Evolutionary conservation across 306 rosid species (phyloP).

Genomic region (Lathyrus oleraceus): DNA sequence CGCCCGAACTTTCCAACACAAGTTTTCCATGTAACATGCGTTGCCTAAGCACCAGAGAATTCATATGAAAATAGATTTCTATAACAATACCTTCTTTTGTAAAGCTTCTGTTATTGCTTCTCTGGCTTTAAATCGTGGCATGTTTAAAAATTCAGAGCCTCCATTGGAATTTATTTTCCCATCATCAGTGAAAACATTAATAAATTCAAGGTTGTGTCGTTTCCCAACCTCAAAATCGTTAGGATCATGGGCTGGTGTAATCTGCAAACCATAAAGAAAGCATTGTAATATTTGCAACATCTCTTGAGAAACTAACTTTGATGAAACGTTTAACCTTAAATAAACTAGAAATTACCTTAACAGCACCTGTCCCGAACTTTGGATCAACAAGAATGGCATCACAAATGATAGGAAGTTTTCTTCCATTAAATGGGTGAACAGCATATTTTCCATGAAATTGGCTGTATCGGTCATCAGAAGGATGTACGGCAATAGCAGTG

Average conservation of each 20-base stretch:
- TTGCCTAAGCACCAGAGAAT: constrained; percentile 13
- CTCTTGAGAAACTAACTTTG: constrained; percentile 19
- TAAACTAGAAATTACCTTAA: constrained; percentile 62
- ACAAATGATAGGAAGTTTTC: constrained; percentile 78
- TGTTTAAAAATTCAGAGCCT: constrained; percentile 73
- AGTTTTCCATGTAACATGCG: neutral
- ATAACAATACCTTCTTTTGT: constrained; percentile 66
- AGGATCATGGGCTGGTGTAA: constrained; percentile 99
- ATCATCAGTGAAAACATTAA: constrained; percentile 81
- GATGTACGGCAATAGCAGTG: constrained; percentile 90
- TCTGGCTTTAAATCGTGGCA: constrained; percentile 88
- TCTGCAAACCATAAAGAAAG: constrained; percentile 55
- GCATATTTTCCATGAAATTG: constrained; percentile 86
- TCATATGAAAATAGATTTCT: constrained; percentile 21
- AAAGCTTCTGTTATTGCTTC: constrained; percentile 75
- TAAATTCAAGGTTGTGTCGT: constrained; percentile 79
- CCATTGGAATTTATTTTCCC: constrained; percentile 91
- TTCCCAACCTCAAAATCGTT: constrained; percentile 94
- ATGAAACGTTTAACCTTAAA: constrained; percentile 5
- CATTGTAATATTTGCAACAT: constrained; percentile 19
- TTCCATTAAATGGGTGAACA: constrained; percentile 85
- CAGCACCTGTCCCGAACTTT: constrained; percentile 93
- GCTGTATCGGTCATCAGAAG: constrained; percentile 67
- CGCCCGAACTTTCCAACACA: constrained; percentile 13
- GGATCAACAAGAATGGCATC: constrained; percentile 92